Percentiles rank a stretch among this genome's conserved stretches.
Conservation (phyloP, 768 basidiomycete species). For the Hortiboletus campestris region DNA sequence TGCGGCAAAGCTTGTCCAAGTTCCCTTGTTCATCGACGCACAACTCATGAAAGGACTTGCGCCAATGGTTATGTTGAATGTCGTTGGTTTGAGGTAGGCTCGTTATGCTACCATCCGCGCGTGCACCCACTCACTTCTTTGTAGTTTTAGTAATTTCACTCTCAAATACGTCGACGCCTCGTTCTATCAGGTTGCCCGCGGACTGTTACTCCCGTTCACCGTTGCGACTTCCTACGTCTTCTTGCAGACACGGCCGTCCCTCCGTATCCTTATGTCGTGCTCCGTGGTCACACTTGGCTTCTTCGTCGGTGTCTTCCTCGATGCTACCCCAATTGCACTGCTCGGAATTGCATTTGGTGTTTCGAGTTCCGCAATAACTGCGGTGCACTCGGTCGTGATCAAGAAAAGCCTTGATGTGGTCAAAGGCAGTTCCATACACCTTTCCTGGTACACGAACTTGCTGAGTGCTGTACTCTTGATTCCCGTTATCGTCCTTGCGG, state of each 20-base stretch:
- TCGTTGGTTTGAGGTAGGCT: slow-evolving; percentile 75
- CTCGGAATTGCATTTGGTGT: slow-evolving; percentile 81
- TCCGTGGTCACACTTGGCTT: slow-evolving; percentile 87
- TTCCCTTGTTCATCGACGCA: slow-evolving; percentile 64
- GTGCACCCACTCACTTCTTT: neutral
- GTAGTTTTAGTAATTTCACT: slow-evolving; percentile 84
- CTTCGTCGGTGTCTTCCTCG: slow-evolving; percentile 84
- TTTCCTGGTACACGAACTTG: slow-evolving; percentile 92
- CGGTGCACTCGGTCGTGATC: slow-evolving; percentile 91
- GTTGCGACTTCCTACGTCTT: slow-evolving; percentile 81
- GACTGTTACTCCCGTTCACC: slow-evolving; percentile 91
- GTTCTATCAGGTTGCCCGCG: slow-evolving; percentile 94
- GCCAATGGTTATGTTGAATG: slow-evolving; percentile 74
- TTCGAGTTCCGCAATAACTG: slow-evolving; percentile 80
- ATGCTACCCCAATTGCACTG: slow-evolving; percentile 54
- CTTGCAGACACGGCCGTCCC: slow-evolving; percentile 73
- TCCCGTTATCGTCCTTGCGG: slow-evolving; percentile 71
- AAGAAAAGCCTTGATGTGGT: slow-evolving; percentile 82
- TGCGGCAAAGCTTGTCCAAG: slow-evolving; percentile 59
- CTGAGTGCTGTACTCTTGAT: slow-evolving; percentile 69
- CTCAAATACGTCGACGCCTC: slow-evolving; percentile 94
- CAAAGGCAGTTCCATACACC: slow-evolving; percentile 75
- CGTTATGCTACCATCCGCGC: neutral
- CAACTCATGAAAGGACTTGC: slow-evolving; percentile 68
- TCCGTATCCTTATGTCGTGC: slow-evolving; percentile 73